These are phyloP conservation scores for Dipodascus albidus DNA, from an alignment of 805 yeast species.

Conservation along the genomic window DNA sequence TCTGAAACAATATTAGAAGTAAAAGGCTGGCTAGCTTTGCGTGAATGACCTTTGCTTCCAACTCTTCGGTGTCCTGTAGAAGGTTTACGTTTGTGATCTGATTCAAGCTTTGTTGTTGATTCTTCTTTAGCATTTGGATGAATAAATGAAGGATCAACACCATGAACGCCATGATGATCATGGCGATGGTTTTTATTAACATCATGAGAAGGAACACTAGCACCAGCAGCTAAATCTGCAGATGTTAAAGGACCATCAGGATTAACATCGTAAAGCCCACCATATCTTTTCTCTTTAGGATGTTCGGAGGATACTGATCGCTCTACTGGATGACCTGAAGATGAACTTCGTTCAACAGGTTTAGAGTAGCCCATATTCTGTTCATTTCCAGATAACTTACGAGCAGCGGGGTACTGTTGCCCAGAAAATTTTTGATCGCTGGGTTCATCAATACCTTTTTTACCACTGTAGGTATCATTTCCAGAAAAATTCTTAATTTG, in stretches of 20 bases:
- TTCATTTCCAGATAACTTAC: no score
- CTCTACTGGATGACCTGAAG: not conserved
- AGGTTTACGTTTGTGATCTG: not conserved
- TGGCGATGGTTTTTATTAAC: not conserved
- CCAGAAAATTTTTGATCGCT: no score
- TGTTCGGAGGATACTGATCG: not conserved
- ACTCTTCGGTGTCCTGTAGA: not conserved
- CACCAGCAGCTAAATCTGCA: not conserved
- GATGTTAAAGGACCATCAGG: not conserved
- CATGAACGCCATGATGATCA: not conserved
- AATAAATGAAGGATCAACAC: not conserved
- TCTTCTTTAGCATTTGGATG: not conserved
- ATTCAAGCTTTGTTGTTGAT: not conserved
- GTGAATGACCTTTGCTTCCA: not conserved
- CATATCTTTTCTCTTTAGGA: not conserved
- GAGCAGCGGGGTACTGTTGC: no score
- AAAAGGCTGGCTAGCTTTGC: not conserved
- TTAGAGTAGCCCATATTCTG: no score
- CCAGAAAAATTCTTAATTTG: no score
- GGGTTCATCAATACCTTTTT: no score
- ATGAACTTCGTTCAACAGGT: not conserved
- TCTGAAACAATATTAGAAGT: not conserved
- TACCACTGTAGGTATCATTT: no score
- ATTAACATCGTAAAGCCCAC: not conserved
- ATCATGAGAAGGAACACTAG: not conserved